Base-by-base conservation (phyloP, 495 filamentous ascomycete genomes). In the Cladorrhinum samala region DNA sequence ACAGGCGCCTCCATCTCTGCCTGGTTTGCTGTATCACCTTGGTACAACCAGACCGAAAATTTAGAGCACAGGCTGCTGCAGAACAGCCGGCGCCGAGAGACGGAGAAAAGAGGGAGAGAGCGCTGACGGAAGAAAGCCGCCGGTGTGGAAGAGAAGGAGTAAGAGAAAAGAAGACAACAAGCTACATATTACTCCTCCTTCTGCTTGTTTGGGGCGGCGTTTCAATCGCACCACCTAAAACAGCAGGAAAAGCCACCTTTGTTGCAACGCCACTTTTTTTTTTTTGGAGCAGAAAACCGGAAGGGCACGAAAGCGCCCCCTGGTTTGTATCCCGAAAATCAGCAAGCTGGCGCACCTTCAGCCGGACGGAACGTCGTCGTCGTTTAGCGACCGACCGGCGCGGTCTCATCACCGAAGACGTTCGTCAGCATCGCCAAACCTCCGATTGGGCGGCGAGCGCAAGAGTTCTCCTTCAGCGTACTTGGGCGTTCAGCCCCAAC, bases 401-500 rank as follows among this genome's bases (percentile, higher is more conserved):
- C 59, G 62, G 50, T 65, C 65, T 33, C 69, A 76, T 55, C 72
- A 69, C 55, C 71, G 72, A 37, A 66, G 67, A 56, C 71, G 64
- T 52, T 73, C 71, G 17, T 72, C 71, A 16, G 57, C 47, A 20
- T 57, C 54, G n/a, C 37, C 57, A 7, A 49, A 50, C 58, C 59
- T 66, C 59, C 56, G 54, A 67, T 66, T 66, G 68, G 57, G 50
- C n/a, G n/a, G n/a, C 52, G 56, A 62, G 55, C 60, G 60, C 55
- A 59, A 46, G 25, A 30, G 47, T 50, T 56, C 64, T 37, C 25
- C 62, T 46, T 60, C 64, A 56, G 56, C 56, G 44, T 60, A 64
- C 53, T 64, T 71, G 57, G 62, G 66, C 56, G 65, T 67, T 53
- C 63, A 66, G 61, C 69, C 71, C 67, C 68, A 47, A 16, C 45